Percentiles rank a stretch among this genome's conserved stretches.
These are phyloP conservation scores for Fomitopsis serialis DNA, from an alignment of 768 basidiomycete genomes.

Conservation along the genomic window DNA sequence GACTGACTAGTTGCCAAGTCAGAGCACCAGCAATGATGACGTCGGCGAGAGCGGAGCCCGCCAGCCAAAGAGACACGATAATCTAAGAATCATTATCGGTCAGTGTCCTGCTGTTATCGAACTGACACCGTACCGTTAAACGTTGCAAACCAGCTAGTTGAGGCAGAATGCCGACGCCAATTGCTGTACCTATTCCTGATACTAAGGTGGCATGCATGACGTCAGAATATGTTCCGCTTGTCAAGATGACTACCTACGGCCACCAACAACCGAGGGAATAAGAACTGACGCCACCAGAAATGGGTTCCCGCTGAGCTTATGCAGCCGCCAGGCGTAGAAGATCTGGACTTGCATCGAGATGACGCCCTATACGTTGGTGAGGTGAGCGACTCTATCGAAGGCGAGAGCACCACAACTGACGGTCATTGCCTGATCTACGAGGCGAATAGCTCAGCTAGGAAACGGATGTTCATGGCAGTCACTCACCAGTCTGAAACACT, in stretches of 20 bases:
- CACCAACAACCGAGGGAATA: conserved; percentile 7
- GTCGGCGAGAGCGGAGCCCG: conserved; percentile 40
- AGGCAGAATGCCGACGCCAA: conserved; percentile 24
- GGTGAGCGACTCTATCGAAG: not conserved
- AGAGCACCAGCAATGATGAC: conserved; percentile 40
- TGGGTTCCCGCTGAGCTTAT: conserved; percentile 12
- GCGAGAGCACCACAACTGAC: not conserved
- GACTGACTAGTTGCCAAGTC: conserved; percentile 34
- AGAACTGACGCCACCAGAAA: conserved; percentile 9
- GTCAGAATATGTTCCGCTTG: not conserved
- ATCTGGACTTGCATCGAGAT: conserved; percentile 17
- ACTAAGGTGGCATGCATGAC: not conserved
- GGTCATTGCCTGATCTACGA: not conserved
- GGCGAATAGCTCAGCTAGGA: not conserved
- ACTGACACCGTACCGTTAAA: not conserved
- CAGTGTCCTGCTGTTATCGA: not conserved
- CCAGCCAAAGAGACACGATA: conserved; percentile 37
- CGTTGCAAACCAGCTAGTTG: conserved; percentile 16
- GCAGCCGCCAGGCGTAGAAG: conserved; percentile 21
- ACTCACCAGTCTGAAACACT: conserved; percentile 1
- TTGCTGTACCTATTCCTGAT: conserved; percentile 25
- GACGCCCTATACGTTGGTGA: conserved; percentile 10
- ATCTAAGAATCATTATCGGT: not conserved
- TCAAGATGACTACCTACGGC: conserved; percentile 5
- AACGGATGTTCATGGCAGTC: not conserved